Percentiles rank a stretch among this genome's conserved stretches.
Conservation (phyloP, 768 basidiomycete genomes). For the Pholiota microspora region DNA sequence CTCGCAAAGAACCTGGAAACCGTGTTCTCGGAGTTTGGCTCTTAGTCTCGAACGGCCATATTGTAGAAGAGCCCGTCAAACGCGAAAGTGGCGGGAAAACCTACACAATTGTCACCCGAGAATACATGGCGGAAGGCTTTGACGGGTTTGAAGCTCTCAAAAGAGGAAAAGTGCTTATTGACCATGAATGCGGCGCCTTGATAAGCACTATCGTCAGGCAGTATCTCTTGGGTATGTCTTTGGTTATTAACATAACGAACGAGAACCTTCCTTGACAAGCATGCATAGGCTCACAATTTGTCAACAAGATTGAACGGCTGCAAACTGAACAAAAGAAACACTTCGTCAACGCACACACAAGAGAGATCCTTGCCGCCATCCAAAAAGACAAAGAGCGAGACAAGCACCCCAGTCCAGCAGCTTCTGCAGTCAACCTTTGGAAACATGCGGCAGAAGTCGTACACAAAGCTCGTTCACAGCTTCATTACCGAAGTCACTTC, state of each 20-base stretch:
- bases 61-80: conserved; percentile 53
- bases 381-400: conserved; percentile 10
- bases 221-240: conserved; percentile 69
- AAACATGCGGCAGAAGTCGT: conserved; percentile 40
- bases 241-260: background rate
- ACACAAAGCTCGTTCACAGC: conserved; percentile 43
- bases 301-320: conserved; percentile 58
- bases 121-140: conserved; percentile 83
- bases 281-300: conserved; percentile 63
- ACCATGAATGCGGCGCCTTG: conserved; percentile 79
- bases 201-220: conserved; percentile 79
- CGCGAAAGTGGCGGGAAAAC: conserved; percentile 50
- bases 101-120: conserved; percentile 82
- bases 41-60: conserved; percentile 31
- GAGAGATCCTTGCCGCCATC: conserved; percentile 15
- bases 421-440: conserved; percentile 40
- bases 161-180: conserved; percentile 66
- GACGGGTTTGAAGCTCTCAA: conserved; percentile 77
- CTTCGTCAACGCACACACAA: conserved; percentile 42
- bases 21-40: conserved; percentile 77
- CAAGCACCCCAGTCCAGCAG: background rate
- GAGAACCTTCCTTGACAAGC: background rate
- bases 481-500: conserved; percentile 59
- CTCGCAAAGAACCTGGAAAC: conserved; percentile 62
- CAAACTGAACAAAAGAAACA: conserved; percentile 26